Conservation (phyloP, 768 basidiomycete genomes). For the Suillus alpinus region DNA sequence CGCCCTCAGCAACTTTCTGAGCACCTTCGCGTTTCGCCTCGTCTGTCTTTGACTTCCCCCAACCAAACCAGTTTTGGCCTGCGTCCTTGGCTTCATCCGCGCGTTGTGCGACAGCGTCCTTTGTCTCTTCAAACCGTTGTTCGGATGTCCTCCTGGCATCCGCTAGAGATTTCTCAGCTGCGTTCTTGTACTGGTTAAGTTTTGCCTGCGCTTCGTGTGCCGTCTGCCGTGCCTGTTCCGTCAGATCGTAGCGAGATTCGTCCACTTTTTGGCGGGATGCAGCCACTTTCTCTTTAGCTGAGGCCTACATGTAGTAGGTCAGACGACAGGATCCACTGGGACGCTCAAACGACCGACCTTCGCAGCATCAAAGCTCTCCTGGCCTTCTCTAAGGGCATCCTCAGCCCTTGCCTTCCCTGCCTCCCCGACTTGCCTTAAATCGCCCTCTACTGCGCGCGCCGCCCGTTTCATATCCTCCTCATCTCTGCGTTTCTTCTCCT, state of each 20-base stretch:
- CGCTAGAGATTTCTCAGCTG: conserved; percentile 23
- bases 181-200: conserved; percentile 21
- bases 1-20: conserved; percentile 24
- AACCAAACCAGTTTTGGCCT: conserved; percentile 38
- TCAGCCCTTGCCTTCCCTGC: conserved; percentile 31
- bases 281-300: conserved; percentile 15
- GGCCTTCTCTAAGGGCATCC: conserved; percentile 25
- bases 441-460: conserved; percentile 21
- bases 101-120: conserved; percentile 24
- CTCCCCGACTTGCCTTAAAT: conserved; percentile 18
- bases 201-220: conserved; percentile 24
- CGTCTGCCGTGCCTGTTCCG: conserved; percentile 22
- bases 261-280: conserved; percentile 16
- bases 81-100: conserved; percentile 23
- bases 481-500: conserved; percentile 22
- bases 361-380: conserved; percentile 30
- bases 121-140: conserved; percentile 26
- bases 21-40: conserved; percentile 27
- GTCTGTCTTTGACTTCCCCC: conserved; percentile 34
- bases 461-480: conserved; percentile 32
- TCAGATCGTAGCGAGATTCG: conserved; percentile 23
- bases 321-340: not conserved
- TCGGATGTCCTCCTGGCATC: conserved; percentile 26
- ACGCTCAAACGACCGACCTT: conserved; percentile 29
- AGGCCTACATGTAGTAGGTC: conserved; percentile 12